A percentile compares a stretch with the other conserved stretches of the same genome.
Conservation (phyloP, 768 basidiomycete genomes). For the Trametopsis cervina region DNA sequence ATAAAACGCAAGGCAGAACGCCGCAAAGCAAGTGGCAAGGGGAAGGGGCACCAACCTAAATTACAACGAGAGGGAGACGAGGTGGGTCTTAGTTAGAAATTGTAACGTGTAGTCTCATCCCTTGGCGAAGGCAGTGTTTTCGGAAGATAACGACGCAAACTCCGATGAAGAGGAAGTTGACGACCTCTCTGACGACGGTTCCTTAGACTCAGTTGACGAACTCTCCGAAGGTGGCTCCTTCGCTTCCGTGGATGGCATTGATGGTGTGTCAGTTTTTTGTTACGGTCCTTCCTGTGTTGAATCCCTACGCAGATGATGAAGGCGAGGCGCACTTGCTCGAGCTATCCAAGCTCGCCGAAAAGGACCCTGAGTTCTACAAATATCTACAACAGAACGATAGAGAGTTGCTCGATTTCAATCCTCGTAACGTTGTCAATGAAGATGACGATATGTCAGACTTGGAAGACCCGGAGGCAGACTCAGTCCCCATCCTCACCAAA, state of each 20-base stretch:
- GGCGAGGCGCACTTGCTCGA: constrained; percentile 72
- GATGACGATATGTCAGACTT: constrained; percentile 41
- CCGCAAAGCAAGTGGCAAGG: constrained; percentile 32
- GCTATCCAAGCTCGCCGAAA: constrained; percentile 83
- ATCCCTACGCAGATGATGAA: constrained; percentile 55
- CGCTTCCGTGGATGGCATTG: constrained; percentile 73
- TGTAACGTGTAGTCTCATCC: no score
- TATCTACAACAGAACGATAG: constrained; percentile 94
- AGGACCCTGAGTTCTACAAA: constrained; percentile 99
- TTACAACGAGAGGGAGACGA: no score
- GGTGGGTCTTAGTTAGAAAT: no score
- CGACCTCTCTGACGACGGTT: constrained; percentile 64
- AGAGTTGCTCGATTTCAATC: constrained; percentile 80
- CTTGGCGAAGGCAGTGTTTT: no score
- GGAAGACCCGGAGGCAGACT: constrained; percentile 35
- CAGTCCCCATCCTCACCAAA: constrained; percentile 54
- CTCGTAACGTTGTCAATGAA: constrained; percentile 32
- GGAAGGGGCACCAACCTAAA: constrained; percentile 17
- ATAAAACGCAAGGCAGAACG: constrained; percentile 63
- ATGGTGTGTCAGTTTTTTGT: constrained; percentile 34
- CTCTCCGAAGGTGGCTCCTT: constrained; percentile 60
- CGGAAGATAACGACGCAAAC: no score
- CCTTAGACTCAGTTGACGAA: constrained; percentile 53
- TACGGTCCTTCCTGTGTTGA: no score
- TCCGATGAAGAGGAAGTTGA: constrained; percentile 43